These are phyloP conservation scores for Arabidopsis hybrid DNA, from an alignment of 441 rosid genomes.

Conservation along the genomic window DNA sequence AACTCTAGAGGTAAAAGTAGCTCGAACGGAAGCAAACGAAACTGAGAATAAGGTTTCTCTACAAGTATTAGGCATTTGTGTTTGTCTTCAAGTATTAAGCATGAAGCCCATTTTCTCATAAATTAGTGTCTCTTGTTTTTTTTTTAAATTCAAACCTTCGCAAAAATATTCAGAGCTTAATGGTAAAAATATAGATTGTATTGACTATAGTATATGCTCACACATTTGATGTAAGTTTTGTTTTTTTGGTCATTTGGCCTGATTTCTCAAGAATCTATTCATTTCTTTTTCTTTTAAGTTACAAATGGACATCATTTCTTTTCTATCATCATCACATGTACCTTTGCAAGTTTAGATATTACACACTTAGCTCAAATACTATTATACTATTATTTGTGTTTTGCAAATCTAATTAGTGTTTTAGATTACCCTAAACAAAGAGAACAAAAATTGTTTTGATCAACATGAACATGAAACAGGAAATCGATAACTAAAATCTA, in stretches of 20 bases:
- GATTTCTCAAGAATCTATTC: not conserved
- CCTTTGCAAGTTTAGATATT: not conserved
- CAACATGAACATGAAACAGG: not conserved
- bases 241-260: not conserved
- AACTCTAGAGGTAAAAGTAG: slow-evolving; percentile 73
- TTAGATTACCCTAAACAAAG: not conserved
- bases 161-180: not conserved
- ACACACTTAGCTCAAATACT: not conserved
- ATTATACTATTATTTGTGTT: not conserved
- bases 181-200: not conserved
- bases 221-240: not conserved
- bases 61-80: slow-evolving; percentile 5
- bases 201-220: not conserved
- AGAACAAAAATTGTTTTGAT: not conserved
- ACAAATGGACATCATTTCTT: not conserved
- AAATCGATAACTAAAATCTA: not conserved
- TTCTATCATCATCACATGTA: not conserved
- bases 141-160: not conserved
- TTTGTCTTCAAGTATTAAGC: not conserved
- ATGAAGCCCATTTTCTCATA: not conserved
- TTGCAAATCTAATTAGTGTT: not conserved
- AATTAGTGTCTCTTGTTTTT: not conserved
- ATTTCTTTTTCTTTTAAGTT: not conserved
- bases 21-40: slow-evolving; percentile 58
- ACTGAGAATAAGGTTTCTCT: slow-evolving; percentile 14